These are phyloP conservation scores for Trypanosoma rangeli DNA, from an alignment of 208 protist genomes.

Conservation along the genomic window DNA sequence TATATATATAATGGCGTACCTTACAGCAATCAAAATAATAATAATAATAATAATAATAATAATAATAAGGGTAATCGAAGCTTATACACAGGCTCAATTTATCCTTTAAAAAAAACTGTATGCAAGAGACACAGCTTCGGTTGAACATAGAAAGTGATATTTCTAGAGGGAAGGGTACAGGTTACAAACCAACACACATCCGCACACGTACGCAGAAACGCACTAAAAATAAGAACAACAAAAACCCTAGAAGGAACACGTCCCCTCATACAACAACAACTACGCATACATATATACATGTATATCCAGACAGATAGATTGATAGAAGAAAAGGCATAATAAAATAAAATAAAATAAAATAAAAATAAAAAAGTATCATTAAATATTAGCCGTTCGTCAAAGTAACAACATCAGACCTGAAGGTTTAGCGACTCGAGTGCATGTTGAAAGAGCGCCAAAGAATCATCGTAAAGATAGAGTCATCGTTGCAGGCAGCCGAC, in stretches of 20 bases:
- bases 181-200: neutral
- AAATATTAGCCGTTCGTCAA: neutral
- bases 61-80: neutral
- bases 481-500: slow-evolving; percentile 72
- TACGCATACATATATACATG: neutral
- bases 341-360: neutral
- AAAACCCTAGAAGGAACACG: neutral
- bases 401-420: neutral
- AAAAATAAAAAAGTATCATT: neutral
- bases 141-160: neutral
- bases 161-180: neutral
- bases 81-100: neutral
- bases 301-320: neutral
- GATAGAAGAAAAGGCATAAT: neutral
- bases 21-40: neutral
- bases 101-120: slow-evolving; percentile 5
- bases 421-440: slow-evolving; percentile 31
- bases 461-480: slow-evolving; percentile 78
- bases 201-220: neutral
- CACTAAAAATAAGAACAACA: neutral
- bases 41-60: neutral
- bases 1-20: slow-evolving; percentile 3
- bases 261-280: neutral
- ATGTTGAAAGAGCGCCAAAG: slow-evolving; percentile 80
- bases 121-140: neutral